Evolutionary conservation across 164 flowering plant species (phyloP).

Genomic region (Tetrastigma voinierianum): DNA sequence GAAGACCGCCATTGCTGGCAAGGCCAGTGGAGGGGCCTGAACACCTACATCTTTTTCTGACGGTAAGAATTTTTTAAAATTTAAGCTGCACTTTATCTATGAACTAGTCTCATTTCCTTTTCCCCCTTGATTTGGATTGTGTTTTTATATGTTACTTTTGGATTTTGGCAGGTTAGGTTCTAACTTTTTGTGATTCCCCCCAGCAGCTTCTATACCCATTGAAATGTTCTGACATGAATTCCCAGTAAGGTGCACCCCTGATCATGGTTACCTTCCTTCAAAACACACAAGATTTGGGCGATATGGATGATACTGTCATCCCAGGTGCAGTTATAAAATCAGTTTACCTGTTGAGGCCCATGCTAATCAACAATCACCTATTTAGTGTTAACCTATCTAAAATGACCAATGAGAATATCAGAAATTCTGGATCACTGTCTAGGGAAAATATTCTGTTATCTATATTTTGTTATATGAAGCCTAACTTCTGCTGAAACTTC

Average conservation of each 20-base stretch:
- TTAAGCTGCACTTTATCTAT: neutral
- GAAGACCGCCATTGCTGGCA: conserved; percentile 45
- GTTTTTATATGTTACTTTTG: neutral
- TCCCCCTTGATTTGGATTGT: no score
- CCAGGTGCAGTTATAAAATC: neutral
- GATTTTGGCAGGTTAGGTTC: conserved; percentile 20
- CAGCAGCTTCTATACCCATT: conserved; percentile 10
- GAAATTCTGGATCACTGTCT: conserved; percentile 5
- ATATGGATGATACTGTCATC: conserved; percentile 5
- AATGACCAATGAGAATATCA: conserved; percentile 9
- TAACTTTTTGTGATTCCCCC: conserved; percentile 12
- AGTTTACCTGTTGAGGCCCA: conserved; percentile 17
- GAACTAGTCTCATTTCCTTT: neutral
- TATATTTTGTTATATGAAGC: neutral
- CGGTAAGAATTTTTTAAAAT: conserved; percentile 19
- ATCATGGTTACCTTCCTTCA: neutral
- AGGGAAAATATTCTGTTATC: neutral
- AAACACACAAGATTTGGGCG: conserved; percentile 6
- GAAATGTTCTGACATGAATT: conserved; percentile 6
- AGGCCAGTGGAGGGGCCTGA: conserved; percentile 54
- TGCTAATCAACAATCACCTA: conserved; percentile 10
- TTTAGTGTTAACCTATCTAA: conserved; percentile 14
- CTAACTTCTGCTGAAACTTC: neutral
- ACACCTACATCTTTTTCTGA: neutral
- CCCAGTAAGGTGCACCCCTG: conserved; percentile 7